These are phyloP conservation scores for Digitaria exilis DNA, from an alignment of 202 grass and related monocot genomes.

Conservation along the genomic window DNA sequence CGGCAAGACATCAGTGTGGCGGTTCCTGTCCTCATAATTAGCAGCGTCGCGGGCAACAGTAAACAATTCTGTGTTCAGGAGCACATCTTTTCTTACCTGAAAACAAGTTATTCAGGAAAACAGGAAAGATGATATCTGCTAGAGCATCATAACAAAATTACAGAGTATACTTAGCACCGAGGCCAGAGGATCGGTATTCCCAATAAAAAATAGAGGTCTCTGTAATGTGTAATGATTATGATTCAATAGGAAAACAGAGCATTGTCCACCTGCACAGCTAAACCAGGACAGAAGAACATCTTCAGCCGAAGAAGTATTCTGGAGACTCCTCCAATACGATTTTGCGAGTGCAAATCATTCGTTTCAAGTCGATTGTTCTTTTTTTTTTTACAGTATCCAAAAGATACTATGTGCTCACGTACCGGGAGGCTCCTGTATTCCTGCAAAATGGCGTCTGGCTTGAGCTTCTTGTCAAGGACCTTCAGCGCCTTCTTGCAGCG, in stretches of 20 bases:
- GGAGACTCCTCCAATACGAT: too few species aligned
- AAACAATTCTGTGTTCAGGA: neutral
- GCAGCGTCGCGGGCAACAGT: conserved; percentile 43
- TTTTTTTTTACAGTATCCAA: too few species aligned
- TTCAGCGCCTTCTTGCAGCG: conserved; percentile 53
- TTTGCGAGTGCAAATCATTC: too few species aligned
- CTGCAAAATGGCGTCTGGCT: conserved; percentile 28
- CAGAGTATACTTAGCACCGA: neutral
- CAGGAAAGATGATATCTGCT: neutral
- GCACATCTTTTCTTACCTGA: neutral
- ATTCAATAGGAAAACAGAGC: neutral
- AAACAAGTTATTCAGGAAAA: neutral
- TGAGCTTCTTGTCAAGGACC: conserved; percentile 57
- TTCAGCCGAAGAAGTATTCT: too few species aligned
- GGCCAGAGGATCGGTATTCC: too few species aligned
- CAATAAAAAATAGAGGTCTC: too few species aligned
- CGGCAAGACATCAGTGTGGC: conserved; percentile 80
- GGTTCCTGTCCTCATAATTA: conserved; percentile 67
- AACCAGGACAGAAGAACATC: too few species aligned
- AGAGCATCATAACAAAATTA: neutral
- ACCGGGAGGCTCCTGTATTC: conserved; percentile 71
- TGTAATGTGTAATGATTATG: neutral
- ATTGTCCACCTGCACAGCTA: too few species aligned
- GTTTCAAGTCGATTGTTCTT: too few species aligned
- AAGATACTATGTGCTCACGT: neutral